phyloP scores from a whole-genome alignment of 2,329 filamentous ascomycete species.

The Didymella lethalis region DNA sequence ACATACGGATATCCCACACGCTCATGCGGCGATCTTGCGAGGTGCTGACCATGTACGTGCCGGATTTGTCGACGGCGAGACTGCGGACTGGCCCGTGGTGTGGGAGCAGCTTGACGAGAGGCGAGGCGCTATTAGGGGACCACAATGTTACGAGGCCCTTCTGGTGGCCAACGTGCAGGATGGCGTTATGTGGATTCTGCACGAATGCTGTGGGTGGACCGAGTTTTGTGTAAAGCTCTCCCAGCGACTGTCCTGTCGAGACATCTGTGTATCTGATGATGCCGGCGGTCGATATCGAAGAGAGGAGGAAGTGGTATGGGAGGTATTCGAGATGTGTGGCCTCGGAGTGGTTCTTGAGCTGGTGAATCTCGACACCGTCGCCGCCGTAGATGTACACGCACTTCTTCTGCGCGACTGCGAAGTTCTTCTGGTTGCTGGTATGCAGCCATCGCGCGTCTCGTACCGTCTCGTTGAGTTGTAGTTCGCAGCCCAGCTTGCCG shows the following conservation, averaged over 20 bases:
- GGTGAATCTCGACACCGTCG: slow-evolving; percentile 90
- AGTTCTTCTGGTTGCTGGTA: slow-evolving; percentile 80
- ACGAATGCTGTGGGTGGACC: slow-evolving; percentile 83
- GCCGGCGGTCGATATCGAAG: slow-evolving; percentile 83
- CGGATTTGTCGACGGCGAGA: slow-evolving; percentile 85
- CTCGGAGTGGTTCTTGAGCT: slow-evolving; percentile 87
- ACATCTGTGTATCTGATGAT: slow-evolving; percentile 91
- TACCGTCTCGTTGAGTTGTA: slow-evolving; percentile 90
- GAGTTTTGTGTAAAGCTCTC: slow-evolving; percentile 83
- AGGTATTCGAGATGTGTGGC: slow-evolving; percentile 94
- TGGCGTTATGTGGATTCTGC: slow-evolving; percentile 91
- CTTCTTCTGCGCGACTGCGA: slow-evolving; percentile 95
- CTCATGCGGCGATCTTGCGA: slow-evolving; percentile 91
- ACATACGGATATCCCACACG: slow-evolving; percentile 96
- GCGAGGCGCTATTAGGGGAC: slow-evolving; percentile 89
- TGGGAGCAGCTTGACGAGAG: slow-evolving; percentile 88
- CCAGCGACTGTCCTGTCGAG: slow-evolving; percentile 87
- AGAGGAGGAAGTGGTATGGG: slow-evolving; percentile 93
- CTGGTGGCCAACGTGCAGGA: slow-evolving; percentile 91
- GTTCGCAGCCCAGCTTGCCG: slow-evolving; percentile 87
- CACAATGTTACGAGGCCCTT: slow-evolving; percentile 94
- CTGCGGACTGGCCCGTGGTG: slow-evolving; percentile 89
- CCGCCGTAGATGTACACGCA: slow-evolving; percentile 96
- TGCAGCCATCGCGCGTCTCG: slow-evolving; percentile 91
- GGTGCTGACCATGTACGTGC: slow-evolving; percentile 93